Percentiles rank a stretch among this genome's conserved stretches.
Evolutionary conservation across 2,329 filamentous ascomycete genomes (phyloP).

Genomic region (Diaporthe velutina): DNA sequence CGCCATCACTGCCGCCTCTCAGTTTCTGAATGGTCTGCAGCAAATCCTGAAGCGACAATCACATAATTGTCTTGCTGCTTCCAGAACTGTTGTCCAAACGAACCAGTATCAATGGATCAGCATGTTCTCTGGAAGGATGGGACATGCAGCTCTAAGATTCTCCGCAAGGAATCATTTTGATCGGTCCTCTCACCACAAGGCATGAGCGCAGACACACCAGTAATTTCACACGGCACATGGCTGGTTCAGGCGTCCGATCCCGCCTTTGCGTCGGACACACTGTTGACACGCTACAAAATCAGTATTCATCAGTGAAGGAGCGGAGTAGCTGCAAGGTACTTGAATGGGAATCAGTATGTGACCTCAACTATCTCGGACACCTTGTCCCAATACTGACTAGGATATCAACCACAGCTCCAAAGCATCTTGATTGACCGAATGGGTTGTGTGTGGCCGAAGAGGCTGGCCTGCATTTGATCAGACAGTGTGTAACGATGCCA

Average conservation of each 20-base stretch:
- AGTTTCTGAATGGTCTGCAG: not conserved
- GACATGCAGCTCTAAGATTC: not conserved
- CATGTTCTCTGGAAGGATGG: no score
- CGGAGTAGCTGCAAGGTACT: not conserved
- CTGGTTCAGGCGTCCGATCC: not conserved
- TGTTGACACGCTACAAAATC: not conserved
- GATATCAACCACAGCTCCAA: not conserved
- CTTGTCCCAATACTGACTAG: not conserved
- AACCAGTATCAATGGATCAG: not conserved
- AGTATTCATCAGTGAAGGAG: not conserved
- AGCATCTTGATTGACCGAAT: not conserved
- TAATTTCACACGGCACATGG: not conserved
- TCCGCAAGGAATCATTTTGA: not conserved
- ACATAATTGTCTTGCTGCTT: not conserved
- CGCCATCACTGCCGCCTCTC: constrained; percentile 23
- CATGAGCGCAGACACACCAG: not conserved
- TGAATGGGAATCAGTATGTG: not conserved
- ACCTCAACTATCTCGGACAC: not conserved
- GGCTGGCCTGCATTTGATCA: no score
- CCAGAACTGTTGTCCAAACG: no score
- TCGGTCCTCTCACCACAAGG: not conserved
- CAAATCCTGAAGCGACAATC: not conserved
- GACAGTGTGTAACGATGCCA: not conserved
- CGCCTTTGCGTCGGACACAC: not conserved
- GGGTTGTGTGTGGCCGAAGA: no score